Evolutionary conservation across 2,329 filamentous ascomycete genomes (phyloP), one percentile per base, ranked within the genome.

Genomic region (Knoxdaviesia proteae): DNA sequence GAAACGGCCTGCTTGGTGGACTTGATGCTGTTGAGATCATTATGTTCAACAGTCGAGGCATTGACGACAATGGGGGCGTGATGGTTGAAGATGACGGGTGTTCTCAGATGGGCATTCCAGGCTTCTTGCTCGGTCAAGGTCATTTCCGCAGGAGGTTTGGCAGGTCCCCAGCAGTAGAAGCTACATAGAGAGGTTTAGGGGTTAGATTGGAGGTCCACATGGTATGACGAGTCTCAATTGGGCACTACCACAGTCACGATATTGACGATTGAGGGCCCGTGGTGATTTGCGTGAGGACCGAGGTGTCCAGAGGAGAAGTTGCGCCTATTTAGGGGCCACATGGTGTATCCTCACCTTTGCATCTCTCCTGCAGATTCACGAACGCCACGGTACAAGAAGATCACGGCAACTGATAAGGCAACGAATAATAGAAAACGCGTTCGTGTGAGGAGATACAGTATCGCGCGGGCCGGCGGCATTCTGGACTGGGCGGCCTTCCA

Each of bases 61-160:
- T 94, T 90, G 62, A 96, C 68, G 56, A 82, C 76, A 54, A 94
- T 69, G 34, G 90, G 80, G 48, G 80, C 77, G 61, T 96, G 90
- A 61, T 88, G 83, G 64, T 98, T 98, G 69, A 93, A 94, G 50
- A 94, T 74, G 51, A 98, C 86, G 41, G 90, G 90, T 4, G 90
- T 96, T 52, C 87, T 78, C 48, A 90, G 67, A 56, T 94, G 87
- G 45, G 76, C 77, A 50, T 82, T 80, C 90, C 90, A 98, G 49
- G 84, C 72, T 47, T 78, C 78, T 59, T 88, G 80, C 57, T 98
- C 90, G 57, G 94, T 94, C 44, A 80, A 65, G 37, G 81, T 75
- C 84, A 98, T 94, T 49, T 90, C 77, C 77, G 93, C 92, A 42
- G 90, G 90, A n/a, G 90, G 75, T 65, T 92, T 94, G 30, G 80